Conservation (phyloP, 179 eudicot species). For the Spergularia azorica region DNA sequence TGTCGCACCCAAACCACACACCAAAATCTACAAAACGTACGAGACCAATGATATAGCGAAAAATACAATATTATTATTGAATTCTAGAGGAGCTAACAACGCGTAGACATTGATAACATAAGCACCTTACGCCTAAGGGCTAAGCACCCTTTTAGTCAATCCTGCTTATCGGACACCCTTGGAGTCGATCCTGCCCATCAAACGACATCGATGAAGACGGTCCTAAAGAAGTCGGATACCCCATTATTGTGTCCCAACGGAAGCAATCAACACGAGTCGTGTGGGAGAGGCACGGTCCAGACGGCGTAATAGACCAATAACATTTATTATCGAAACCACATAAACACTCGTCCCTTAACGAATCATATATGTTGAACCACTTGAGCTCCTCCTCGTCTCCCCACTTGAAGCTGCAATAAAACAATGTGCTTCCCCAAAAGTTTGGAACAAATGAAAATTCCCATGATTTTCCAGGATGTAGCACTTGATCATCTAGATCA, state of each 20-base stretch:
- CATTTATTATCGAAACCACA: neutral
- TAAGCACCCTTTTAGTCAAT: too few species aligned
- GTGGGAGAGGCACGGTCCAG: neutral
- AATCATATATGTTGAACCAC: constrained; percentile 16
- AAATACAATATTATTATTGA: too few species aligned
- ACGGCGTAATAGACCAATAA: neutral
- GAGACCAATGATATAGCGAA: too few species aligned
- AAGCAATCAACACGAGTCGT: neutral
- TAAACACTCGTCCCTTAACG: neutral
- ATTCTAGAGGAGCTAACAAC: too few species aligned
- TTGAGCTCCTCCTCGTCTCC: neutral
- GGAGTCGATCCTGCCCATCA: too few species aligned
- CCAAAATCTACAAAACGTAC: too few species aligned
- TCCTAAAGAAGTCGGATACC: neutral
- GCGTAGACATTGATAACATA: too few species aligned
- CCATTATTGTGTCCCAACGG: neutral
- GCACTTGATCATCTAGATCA: constrained; percentile 19
- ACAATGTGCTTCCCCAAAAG: constrained; percentile 13
- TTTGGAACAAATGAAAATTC: constrained; percentile 22
- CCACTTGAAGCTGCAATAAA: constrained; percentile 22
- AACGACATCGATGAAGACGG: neutral
- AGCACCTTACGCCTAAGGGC: too few species aligned
- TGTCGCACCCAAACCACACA: too few species aligned
- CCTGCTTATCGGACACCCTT: too few species aligned
- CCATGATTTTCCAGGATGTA: neutral